These are phyloP conservation scores for Fusarium miscanthi DNA, from an alignment of 2,329 filamentous ascomycete genomes.

Conservation along the genomic window DNA sequence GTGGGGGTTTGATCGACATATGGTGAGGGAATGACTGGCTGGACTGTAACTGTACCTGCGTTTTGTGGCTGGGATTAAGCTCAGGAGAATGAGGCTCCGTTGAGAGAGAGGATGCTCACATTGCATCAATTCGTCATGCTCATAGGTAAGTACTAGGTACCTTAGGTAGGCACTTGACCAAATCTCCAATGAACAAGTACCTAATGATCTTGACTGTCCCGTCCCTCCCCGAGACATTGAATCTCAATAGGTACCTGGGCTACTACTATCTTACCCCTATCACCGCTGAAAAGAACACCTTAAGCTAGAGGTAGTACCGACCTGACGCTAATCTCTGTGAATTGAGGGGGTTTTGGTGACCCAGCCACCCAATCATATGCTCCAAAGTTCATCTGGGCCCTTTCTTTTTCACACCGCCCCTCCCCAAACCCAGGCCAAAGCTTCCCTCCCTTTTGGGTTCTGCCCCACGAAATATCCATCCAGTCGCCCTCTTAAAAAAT, in stretches of 20 bases:
- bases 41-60: slow-evolving; percentile 33
- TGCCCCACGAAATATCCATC: slow-evolving; percentile 36
- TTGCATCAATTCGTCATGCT: neutral
- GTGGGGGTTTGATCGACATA: slow-evolving; percentile 36
- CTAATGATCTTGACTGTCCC: neutral
- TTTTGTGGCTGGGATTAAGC: slow-evolving; percentile 23
- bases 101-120: neutral
- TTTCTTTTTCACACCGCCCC: slow-evolving; percentile 37
- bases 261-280: slow-evolving; percentile 19
- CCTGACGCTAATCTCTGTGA: slow-evolving; percentile 22
- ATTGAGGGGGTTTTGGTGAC: slow-evolving; percentile 2
- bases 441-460: slow-evolving; percentile 30
- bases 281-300: slow-evolving; percentile 24
- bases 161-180: neutral
- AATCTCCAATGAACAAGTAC: neutral
- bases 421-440: slow-evolving; percentile 28
- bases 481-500: slow-evolving; percentile 31
- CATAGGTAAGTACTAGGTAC: neutral
- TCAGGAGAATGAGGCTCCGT: neutral
- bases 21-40: slow-evolving; percentile 10
- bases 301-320: slow-evolving; percentile 13
- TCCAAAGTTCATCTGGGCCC: neutral
- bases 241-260: neutral
- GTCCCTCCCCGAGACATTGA: slow-evolving; percentile 15
- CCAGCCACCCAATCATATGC: slow-evolving; percentile 13